These are phyloP conservation scores for Ceratocystis huliohia DNA, from an alignment of 2,329 filamentous ascomycete species.

Conservation along the genomic window DNA sequence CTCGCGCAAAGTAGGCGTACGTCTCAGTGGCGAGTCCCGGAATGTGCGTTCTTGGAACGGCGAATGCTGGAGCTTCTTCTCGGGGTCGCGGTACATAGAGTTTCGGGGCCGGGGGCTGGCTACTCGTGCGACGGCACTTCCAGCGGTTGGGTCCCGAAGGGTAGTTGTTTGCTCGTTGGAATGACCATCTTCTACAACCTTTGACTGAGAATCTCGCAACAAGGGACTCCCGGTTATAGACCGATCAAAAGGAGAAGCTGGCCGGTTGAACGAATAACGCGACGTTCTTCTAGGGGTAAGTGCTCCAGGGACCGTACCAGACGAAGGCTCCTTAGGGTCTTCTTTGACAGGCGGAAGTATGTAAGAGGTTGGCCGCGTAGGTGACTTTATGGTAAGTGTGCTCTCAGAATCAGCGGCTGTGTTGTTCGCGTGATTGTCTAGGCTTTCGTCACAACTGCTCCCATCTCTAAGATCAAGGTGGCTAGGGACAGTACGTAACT, in stretches of 20 bases:
- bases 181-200: conserved; percentile 28
- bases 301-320: background rate
- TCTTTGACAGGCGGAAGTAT: conserved; percentile 3
- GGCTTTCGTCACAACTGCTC: conserved; percentile 10
- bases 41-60: conserved; percentile 24
- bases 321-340: conserved; percentile 1
- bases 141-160: conserved; percentile 16
- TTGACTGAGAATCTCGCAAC: conserved; percentile 25
- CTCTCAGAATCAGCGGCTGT: background rate
- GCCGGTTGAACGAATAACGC: conserved; percentile 1
- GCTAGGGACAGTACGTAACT: conserved; percentile 14
- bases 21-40: conserved; percentile 27
- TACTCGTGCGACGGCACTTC: conserved; percentile 22
- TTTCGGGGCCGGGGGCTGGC: conserved; percentile 14
- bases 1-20: conserved; percentile 32
- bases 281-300: conserved; percentile 3
- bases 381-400: background rate
- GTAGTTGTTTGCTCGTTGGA: conserved; percentile 41
- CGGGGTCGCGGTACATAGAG: conserved; percentile 20
- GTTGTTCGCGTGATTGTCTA: background rate
- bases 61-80: conserved; percentile 24
- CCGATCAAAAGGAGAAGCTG: conserved; percentile 6
- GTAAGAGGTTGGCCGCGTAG: background rate
- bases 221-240: background rate
- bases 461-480: conserved; percentile 9